Evolutionary conservation across 139 green algal species (phyloP).

Genomic region (Ettlia oleoabundans): DNA sequence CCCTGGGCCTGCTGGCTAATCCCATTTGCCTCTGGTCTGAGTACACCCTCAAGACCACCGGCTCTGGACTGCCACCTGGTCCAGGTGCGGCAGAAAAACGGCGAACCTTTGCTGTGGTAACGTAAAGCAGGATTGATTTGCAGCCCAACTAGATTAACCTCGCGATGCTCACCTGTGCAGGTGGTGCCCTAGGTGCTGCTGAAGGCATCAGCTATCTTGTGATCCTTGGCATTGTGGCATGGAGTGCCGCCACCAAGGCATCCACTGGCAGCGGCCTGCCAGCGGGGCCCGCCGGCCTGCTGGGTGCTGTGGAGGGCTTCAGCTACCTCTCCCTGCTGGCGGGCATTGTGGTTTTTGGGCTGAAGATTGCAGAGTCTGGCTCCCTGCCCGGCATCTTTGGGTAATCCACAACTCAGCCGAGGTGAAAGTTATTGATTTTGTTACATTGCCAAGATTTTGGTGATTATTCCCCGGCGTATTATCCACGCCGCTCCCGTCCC

Average conservation of each 20-base stretch:
- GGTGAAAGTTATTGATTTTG: not conserved
- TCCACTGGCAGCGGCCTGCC: conserved; percentile 77
- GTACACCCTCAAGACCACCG: conserved; percentile 75
- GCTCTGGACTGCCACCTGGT: conserved; percentile 67
- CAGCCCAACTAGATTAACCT: too few species aligned
- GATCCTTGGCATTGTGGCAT: conserved; percentile 76
- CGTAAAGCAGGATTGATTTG: too few species aligned
- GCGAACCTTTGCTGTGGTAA: too few species aligned
- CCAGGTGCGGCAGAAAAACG: too few species aligned
- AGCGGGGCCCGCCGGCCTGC: conserved; percentile 69
- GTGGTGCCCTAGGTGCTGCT: conserved; percentile 53
- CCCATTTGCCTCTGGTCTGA: conserved; percentile 58
- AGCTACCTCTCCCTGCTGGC: conserved; percentile 42
- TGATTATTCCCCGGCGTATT: too few species aligned
- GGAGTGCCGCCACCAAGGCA: conserved; percentile 72
- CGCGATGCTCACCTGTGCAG: too few species aligned
- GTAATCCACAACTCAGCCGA: not conserved
- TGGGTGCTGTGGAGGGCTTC: conserved; percentile 69
- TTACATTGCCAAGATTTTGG: too few species aligned
- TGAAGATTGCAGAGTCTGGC: not conserved
- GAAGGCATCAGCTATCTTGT: conserved; percentile 72
- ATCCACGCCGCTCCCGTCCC: too few species aligned
- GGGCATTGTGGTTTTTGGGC: conserved; percentile 29
- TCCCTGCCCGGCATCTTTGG: not conserved
- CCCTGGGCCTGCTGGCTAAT: conserved; percentile 33